These are phyloP conservation scores for Somion occarium DNA, from an alignment of 1,284 basidiomycete genomes.

Conservation along the genomic window DNA sequence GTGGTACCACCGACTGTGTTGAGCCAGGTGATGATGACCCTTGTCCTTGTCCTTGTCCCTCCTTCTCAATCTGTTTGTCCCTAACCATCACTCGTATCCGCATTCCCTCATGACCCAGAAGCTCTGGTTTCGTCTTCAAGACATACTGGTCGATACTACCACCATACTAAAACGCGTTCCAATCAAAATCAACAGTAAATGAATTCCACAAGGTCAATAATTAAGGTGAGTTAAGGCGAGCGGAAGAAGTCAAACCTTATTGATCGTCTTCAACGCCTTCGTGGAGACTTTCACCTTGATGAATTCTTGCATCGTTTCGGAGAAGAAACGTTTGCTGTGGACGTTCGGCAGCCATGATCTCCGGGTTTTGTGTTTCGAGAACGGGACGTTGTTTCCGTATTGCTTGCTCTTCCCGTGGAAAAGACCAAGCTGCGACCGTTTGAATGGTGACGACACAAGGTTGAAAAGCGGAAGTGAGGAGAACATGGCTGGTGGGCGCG, in stretches of 20 bases:
- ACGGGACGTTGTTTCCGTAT: slow-evolving; percentile 88
- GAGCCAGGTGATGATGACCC: neutral
- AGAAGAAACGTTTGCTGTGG: slow-evolving; percentile 67
- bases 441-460: slow-evolving; percentile 62
- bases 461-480: slow-evolving; percentile 28
- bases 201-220: neutral
- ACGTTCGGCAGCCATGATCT: slow-evolving; percentile 88
- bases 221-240: neutral
- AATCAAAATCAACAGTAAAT: neutral
- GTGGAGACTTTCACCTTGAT: slow-evolving; percentile 70
- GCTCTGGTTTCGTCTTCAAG: slow-evolving; percentile 55
- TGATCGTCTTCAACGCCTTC: slow-evolving; percentile 71
- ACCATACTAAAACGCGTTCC: slow-evolving; percentile 45
- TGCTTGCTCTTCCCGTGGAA: slow-evolving; percentile 78
- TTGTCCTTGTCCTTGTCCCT: neutral
- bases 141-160: slow-evolving; percentile 83
- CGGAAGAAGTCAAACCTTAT: slow-evolving; percentile 63
- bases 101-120: slow-evolving; percentile 75
- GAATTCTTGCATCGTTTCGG: slow-evolving; percentile 54
- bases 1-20: neutral
- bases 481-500: slow-evolving; percentile 25
- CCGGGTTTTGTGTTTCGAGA: slow-evolving; percentile 89
- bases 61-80: slow-evolving; percentile 12
- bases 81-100: slow-evolving; percentile 55
- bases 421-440: slow-evolving; percentile 69